These are phyloP conservation scores for Parathielavia hyrcaniae DNA, from an alignment of 495 filamentous ascomycete species.

Conservation along the genomic window DNA sequence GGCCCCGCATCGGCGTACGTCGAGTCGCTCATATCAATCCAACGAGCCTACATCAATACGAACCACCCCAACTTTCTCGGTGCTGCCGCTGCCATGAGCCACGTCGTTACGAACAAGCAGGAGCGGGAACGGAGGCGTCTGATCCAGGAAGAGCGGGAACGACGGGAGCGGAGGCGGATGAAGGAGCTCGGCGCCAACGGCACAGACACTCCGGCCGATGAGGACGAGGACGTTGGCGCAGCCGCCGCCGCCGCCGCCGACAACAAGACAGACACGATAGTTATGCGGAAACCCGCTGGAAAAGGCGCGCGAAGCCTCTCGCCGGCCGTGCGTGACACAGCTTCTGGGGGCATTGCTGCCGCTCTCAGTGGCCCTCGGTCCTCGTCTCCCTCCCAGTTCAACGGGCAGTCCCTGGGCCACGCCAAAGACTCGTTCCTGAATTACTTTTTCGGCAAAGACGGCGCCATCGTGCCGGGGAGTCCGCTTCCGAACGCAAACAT, in stretches of 20 bases:
- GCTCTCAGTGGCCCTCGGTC: conserved; percentile 62
- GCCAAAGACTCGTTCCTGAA: conserved; percentile 86
- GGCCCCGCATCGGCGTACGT: conserved; percentile 87
- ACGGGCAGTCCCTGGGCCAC: conserved; percentile 40
- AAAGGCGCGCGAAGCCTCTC: conserved; percentile 72
- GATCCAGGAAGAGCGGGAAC: conserved; percentile 73
- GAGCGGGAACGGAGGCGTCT: conserved; percentile 81
- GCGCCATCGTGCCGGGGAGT: conserved; percentile 45
- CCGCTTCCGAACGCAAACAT: conserved; percentile 39
- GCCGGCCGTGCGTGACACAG: conserved; percentile 61
- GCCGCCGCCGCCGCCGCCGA: no score
- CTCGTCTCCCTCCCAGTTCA: conserved; percentile 56
- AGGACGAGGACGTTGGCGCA: conserved; percentile 63
- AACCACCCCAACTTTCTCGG: conserved; percentile 99
- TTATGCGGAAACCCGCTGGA: conserved; percentile 37
- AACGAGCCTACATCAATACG: conserved; percentile 98
- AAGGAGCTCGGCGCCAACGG: conserved; percentile 82
- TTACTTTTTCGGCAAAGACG: conserved; percentile 98
- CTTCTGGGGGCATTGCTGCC: conserved; percentile 55
- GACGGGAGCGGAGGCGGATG: conserved; percentile 70
- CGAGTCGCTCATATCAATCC: conserved; percentile 92
- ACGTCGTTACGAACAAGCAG: conserved; percentile 87
- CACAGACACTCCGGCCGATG: conserved; percentile 61
- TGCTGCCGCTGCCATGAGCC: conserved; percentile 95
- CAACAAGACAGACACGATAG: conserved; percentile 48